These are phyloP conservation scores for Alternaria longipes DNA, from an alignment of 2,329 filamentous ascomycete genomes.

Conservation along the genomic window DNA sequence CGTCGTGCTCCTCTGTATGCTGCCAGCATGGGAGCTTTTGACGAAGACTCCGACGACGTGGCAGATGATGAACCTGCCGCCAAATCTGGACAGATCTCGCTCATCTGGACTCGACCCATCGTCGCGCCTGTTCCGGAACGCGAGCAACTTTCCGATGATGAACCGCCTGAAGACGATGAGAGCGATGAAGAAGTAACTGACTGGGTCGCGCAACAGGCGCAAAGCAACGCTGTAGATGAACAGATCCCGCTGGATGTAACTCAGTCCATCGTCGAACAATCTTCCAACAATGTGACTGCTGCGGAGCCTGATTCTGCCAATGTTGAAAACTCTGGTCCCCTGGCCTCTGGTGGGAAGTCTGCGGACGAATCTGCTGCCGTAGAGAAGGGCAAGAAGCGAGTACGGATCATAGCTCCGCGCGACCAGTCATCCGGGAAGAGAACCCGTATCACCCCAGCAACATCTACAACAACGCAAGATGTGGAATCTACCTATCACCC, in stretches of 20 bases:
- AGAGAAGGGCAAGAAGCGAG: slow-evolving; percentile 31
- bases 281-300: not conserved
- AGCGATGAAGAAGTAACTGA: slow-evolving; percentile 13
- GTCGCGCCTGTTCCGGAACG: slow-evolving; percentile 9
- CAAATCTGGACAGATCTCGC: slow-evolving; percentile 19
- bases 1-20: slow-evolving; percentile 25
- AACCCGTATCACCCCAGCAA: slow-evolving; percentile 3
- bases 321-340: not conserved
- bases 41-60: slow-evolving; percentile 22
- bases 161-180: slow-evolving; percentile 16
- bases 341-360: not conserved
- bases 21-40: slow-evolving; percentile 1
- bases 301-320: not conserved
- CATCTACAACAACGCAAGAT: not conserved
- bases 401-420: slow-evolving; percentile 25
- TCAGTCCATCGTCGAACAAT: not conserved
- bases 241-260: not conserved
- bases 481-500: slow-evolving; percentile 6
- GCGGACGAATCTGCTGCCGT: not conserved
- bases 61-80: slow-evolving; percentile 10
- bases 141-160: slow-evolving; percentile 4
- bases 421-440: slow-evolving; percentile 25
- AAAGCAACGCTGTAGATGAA: not conserved
- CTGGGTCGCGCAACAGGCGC: not conserved
- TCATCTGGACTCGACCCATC: slow-evolving; percentile 18